Evolutionary conservation across 2,329 filamentous ascomycete species (phyloP).

Genomic region (Aspergillus fumigatiaffinis): DNA sequence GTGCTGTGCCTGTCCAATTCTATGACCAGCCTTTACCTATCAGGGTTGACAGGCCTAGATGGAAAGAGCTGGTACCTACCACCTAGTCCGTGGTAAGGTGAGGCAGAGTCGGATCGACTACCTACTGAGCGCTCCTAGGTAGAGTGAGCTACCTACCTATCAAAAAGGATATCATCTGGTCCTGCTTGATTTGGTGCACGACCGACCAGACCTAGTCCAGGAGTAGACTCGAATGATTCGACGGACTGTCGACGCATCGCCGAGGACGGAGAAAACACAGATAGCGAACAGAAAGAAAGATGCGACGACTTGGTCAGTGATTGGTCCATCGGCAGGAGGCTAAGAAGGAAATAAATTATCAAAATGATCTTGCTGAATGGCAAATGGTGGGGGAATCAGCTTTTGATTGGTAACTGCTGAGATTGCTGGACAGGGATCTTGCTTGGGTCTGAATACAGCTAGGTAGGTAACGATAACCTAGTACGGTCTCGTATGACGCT

Average conservation of each 20-base stretch:
- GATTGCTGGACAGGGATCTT: slow-evolving; percentile 29
- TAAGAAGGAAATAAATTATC: slow-evolving; percentile 5
- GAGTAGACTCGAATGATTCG: background rate
- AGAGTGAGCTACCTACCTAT: background rate
- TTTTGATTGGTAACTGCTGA: slow-evolving; percentile 27
- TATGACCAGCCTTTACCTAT: background rate
- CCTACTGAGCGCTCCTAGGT: background rate
- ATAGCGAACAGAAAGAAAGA: slow-evolving; percentile 17
- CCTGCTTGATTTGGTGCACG: background rate
- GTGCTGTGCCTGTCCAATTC: background rate
- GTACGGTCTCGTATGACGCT: slow-evolving; percentile 6
- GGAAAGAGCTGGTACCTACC: background rate
- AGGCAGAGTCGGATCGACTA: background rate
- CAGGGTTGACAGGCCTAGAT: background rate
- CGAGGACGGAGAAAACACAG: slow-evolving; percentile 7
- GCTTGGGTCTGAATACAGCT: slow-evolving; percentile 15
- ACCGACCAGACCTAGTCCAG: background rate
- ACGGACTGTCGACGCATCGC: background rate
- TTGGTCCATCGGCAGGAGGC: slow-evolving; percentile 12
- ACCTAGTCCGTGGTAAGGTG: background rate
- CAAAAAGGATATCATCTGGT: background rate
- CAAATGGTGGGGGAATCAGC: slow-evolving; percentile 21
- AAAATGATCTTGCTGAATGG: slow-evolving; percentile 4
- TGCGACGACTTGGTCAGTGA: slow-evolving; percentile 11
- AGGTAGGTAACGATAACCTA: slow-evolving; percentile 3